Percentiles rank a stretch among this genome's conserved stretches.
Evolutionary conservation across 768 basidiomycete species (phyloP).

Genomic region (Boletus sp.): DNA sequence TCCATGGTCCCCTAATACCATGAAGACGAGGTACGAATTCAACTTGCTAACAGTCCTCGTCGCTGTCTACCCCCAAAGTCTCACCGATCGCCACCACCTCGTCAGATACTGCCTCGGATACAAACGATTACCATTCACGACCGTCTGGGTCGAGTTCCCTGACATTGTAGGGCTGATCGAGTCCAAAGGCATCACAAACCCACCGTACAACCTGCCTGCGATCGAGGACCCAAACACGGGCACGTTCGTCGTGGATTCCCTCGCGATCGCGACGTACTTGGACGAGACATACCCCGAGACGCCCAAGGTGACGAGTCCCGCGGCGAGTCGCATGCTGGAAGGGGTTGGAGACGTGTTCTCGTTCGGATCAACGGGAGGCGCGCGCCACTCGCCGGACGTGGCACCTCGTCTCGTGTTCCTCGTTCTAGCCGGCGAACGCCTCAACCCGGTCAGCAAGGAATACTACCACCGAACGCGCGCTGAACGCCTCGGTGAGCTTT

Average conservation of each 20-base stretch:
- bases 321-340: constrained; percentile 33
- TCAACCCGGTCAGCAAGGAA: constrained; percentile 34
- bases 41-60: no score
- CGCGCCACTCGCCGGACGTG: not conserved
- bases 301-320: constrained; percentile 37
- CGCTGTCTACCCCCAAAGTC: not conserved
- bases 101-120: constrained; percentile 17
- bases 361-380: constrained; percentile 1
- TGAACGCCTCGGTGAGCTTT: constrained; percentile 34
- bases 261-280: constrained; percentile 48
- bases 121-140: constrained; percentile 13
- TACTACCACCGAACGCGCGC: constrained; percentile 42
- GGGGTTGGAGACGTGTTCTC: constrained; percentile 25
- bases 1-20: constrained; percentile 39
- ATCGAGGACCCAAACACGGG: constrained; percentile 46
- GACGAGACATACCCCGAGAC: constrained; percentile 48
- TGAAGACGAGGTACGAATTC: constrained; percentile 13
- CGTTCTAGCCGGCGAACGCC: constrained; percentile 22
- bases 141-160: constrained; percentile 33
- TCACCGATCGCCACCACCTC: not conserved
- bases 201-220: constrained; percentile 44
- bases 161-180: constrained; percentile 39
- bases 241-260: constrained; percentile 40
- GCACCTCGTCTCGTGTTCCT: constrained; percentile 18
- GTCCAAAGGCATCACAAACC: constrained; percentile 25